These are phyloP conservation scores for Oleoguttula mirabilis DNA, from an alignment of 495 filamentous ascomycete genomes.

Conservation along the genomic window DNA sequence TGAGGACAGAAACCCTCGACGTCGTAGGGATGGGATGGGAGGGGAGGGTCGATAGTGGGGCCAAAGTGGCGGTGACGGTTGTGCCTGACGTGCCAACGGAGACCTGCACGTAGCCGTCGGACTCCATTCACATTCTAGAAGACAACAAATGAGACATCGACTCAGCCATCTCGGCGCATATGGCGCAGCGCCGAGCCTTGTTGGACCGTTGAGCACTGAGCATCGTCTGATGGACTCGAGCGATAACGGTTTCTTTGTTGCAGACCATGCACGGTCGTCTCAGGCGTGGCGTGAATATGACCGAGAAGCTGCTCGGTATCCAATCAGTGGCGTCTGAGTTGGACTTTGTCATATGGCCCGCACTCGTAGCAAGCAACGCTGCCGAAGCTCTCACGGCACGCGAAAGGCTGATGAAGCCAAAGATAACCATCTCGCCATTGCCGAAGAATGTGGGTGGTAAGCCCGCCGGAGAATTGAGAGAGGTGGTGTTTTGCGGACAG, in stretches of 20 bases:
- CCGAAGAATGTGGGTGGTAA: neutral
- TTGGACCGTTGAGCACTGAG: neutral
- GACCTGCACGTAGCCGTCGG: conserved; percentile 11
- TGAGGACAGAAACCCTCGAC: too few species aligned
- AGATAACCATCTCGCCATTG: neutral
- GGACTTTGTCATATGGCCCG: neutral
- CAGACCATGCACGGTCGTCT: too few species aligned
- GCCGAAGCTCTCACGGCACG: neutral
- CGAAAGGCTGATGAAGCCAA: neutral
- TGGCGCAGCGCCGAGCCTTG: conserved; percentile 3
- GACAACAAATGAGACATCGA: conserved; percentile 16
- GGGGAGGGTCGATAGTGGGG: conserved; percentile 8
- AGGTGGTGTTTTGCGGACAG: neutral
- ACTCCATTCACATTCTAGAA: conserved; percentile 10
- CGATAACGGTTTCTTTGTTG: too few species aligned
- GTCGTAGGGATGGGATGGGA: too few species aligned
- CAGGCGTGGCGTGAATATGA: neutral
- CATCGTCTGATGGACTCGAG: neutral
- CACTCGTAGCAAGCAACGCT: too few species aligned
- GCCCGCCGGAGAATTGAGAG: neutral
- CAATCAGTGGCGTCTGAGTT: neutral
- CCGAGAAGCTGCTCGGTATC: neutral
- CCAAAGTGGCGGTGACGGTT: conserved; percentile 14
- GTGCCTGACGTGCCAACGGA: conserved; percentile 8
- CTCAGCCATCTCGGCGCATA: conserved; percentile 4